These are phyloP conservation scores for Dryas alaskensis DNA, from an alignment of 306 rosid species.

Conservation along the genomic window DNA sequence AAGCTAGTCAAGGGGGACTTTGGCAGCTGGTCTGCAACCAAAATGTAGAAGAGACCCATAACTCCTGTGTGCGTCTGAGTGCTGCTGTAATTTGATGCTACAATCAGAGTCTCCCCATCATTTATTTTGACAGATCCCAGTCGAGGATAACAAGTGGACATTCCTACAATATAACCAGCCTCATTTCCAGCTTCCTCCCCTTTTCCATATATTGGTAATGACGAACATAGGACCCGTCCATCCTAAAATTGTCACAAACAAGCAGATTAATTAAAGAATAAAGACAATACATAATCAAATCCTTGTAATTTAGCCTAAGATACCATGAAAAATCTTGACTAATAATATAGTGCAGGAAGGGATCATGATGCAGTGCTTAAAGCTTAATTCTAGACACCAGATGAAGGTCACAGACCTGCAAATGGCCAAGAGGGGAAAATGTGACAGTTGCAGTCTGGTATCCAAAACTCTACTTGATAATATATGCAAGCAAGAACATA, in stretches of 20 bases:
- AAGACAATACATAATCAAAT: not conserved
- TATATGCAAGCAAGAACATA: not conserved
- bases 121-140: conserved; percentile 58
- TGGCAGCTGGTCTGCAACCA: conserved; percentile 63
- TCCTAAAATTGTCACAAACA: conserved; percentile 40
- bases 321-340: not conserved
- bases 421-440: not conserved
- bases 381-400: conserved; percentile 4
- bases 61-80: conserved; percentile 55
- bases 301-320: not conserved
- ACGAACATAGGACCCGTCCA: conserved; percentile 66
- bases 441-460: not conserved
- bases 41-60: conserved; percentile 68
- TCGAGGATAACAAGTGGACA: conserved; percentile 72
- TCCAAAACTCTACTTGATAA: not conserved
- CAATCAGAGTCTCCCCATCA: conserved; percentile 51
- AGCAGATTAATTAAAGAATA: not conserved
- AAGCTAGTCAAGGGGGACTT: conserved; percentile 19
- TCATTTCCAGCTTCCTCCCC: conserved; percentile 75
- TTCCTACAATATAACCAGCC: conserved; percentile 66
- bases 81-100: conserved; percentile 51
- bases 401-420: conserved; percentile 5
- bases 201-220: conserved; percentile 62
- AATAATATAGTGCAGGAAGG: not conserved
- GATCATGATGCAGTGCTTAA: not conserved